Evolutionary conservation across 2,329 filamentous ascomycete species (phyloP).

Genomic region (Talaromyces rugulosus): DNA sequence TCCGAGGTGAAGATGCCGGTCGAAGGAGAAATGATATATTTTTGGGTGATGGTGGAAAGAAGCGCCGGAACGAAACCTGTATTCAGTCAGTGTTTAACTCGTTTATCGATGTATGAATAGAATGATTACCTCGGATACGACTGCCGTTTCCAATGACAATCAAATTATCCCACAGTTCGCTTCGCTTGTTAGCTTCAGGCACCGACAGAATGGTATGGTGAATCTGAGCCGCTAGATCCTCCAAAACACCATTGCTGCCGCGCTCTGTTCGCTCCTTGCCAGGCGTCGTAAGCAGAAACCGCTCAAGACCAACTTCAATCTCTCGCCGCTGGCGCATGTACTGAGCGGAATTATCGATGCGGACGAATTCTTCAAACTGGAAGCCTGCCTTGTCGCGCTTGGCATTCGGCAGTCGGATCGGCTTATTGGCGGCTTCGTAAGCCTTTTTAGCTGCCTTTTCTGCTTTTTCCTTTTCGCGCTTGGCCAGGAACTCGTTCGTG

Average conservation of each 20-base stretch:
- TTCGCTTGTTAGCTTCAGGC: constrained; percentile 77
- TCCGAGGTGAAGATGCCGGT: constrained; percentile 97
- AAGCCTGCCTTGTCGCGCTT: constrained; percentile 58
- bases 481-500: constrained; percentile 59
- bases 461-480: constrained; percentile 60
- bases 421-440: constrained; percentile 44
- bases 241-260: constrained; percentile 62
- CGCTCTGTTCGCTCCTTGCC: constrained; percentile 28
- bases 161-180: constrained; percentile 84
- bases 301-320: constrained; percentile 59
- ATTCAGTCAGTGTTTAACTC: constrained; percentile 1
- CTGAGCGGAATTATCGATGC: constrained; percentile 50
- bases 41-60: constrained; percentile 69
- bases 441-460: constrained; percentile 51
- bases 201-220: constrained; percentile 79
- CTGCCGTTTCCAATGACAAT: constrained; percentile 89
- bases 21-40: constrained; percentile 87
- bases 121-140: constrained; percentile 51
- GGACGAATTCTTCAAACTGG: constrained; percentile 57
- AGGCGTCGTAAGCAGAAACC: constrained; percentile 55
- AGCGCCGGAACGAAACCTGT: constrained; percentile 86
- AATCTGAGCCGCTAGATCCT: constrained; percentile 77
- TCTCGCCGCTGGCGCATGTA: constrained; percentile 50
- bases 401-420: constrained; percentile 53
- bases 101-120: neutral